Evolutionary conservation across 306 rosid genomes (phyloP).

Genomic region (Trichosanthes cucumerina): DNA sequence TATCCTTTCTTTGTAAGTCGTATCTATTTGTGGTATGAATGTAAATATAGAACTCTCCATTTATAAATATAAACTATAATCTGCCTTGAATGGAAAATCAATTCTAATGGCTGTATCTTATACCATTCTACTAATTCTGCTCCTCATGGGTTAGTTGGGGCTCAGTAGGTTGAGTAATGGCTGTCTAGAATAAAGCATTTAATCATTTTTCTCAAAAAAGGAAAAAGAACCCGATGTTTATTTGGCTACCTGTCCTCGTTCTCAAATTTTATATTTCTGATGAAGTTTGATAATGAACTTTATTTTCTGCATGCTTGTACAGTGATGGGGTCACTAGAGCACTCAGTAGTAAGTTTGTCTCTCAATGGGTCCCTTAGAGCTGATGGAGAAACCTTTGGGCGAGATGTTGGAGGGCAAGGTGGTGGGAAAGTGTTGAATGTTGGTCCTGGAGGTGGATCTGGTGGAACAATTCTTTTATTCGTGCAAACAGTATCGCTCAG

Average conservation of each 20-base stretch:
- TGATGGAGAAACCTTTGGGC: constrained; percentile 85
- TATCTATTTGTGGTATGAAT: not conserved
- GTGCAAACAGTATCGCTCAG: constrained; percentile 51
- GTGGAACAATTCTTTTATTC: constrained; percentile 89
- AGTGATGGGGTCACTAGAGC: constrained; percentile 94
- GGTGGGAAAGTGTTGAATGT: constrained; percentile 31
- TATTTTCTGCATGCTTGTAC: constrained; percentile 16
- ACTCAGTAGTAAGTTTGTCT: constrained; percentile 60
- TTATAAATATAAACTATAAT: not conserved
- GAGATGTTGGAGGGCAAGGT: constrained; percentile 29
- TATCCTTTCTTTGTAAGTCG: not conserved
- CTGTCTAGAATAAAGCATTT: not conserved
- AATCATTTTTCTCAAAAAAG: not conserved
- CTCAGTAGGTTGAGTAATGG: not conserved
- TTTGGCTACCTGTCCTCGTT: not conserved
- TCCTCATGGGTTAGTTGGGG: not conserved
- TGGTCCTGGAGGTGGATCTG: constrained; percentile 98
- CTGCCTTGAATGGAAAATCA: not conserved
- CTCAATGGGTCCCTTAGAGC: constrained; percentile 69
- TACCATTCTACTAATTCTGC: not conserved
- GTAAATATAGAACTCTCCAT: not conserved
- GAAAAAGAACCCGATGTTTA: not conserved
- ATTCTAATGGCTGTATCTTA: not conserved
- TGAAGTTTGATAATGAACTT: not conserved
- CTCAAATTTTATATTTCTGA: not conserved